These are phyloP conservation scores for Boletus sensibilis DNA, from an alignment of 768 basidiomycete genomes.

Conservation along the genomic window DNA sequence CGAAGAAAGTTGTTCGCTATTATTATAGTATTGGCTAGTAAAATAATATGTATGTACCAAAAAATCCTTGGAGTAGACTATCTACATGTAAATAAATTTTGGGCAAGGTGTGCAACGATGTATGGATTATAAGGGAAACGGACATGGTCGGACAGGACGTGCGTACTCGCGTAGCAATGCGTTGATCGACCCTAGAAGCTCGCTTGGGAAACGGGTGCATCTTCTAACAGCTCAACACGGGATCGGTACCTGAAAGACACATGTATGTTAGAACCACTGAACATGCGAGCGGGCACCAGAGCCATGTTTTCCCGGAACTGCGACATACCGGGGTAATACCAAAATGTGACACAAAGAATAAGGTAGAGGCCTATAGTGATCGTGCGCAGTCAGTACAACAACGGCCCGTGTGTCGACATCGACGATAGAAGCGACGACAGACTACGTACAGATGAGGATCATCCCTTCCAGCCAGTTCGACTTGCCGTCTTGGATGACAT, in stretches of 20 bases:
- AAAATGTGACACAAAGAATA: conserved; percentile 54
- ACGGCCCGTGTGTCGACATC: background rate
- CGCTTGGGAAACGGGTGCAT: too few relatives aligned
- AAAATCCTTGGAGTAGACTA: too few relatives aligned
- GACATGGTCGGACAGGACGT: too few relatives aligned
- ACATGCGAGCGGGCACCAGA: background rate
- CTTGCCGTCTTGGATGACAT: conserved; percentile 81
- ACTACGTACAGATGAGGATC: conserved; percentile 61
- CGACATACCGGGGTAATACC: conserved; percentile 49
- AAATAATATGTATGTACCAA: too few relatives aligned
- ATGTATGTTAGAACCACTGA: conserved; percentile 2
- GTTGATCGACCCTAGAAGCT: too few relatives aligned
- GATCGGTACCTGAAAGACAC: background rate
- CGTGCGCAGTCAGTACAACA: conserved; percentile 2
- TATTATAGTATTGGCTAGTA: too few relatives aligned
- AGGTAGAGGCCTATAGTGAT: conserved; percentile 48
- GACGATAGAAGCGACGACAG: background rate
- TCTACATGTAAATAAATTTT: too few relatives aligned
- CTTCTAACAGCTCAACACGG: conserved; percentile 1
- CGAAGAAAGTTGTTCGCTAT: too few relatives aligned
- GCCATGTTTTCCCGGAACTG: background rate
- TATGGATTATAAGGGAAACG: too few relatives aligned
- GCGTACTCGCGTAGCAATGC: too few relatives aligned
- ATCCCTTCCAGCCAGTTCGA: conserved; percentile 93
- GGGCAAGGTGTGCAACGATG: too few relatives aligned